phyloP scores from a whole-genome alignment of 2,329 filamentous ascomycete species.

The Beauveria brongniartii region DNA sequence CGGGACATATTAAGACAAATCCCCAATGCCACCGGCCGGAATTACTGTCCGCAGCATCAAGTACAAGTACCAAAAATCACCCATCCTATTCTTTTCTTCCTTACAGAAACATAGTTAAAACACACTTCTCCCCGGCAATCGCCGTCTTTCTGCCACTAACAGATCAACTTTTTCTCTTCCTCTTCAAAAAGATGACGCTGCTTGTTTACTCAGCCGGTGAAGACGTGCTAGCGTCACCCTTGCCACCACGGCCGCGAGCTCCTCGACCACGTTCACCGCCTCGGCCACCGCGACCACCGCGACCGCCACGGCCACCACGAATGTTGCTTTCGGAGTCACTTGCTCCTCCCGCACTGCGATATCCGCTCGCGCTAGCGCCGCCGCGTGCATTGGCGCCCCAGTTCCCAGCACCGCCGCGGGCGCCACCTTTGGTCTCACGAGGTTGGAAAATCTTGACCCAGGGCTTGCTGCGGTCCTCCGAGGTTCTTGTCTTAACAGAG shows the following conservation, averaged over 20 bases:
- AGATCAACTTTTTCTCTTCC: neutral
- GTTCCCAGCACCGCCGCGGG: conserved; percentile 57
- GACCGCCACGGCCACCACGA: conserved; percentile 46
- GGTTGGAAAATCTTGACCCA: conserved; percentile 78
- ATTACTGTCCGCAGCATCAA: conserved; percentile 7
- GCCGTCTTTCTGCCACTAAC: conserved; percentile 2
- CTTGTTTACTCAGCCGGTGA: conserved; percentile 37
- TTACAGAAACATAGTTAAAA: neutral
- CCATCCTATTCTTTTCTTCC: conserved; percentile 10
- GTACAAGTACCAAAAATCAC: conserved; percentile 11
- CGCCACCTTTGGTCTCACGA: conserved; percentile 48
- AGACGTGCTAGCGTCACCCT: conserved; percentile 48
- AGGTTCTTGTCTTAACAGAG: conserved; percentile 65
- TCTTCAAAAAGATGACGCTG: neutral
- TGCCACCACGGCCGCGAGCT: conserved; percentile 47
- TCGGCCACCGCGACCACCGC: conserved; percentile 47
- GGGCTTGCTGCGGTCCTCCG: conserved; percentile 68
- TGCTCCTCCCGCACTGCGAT: conserved; percentile 75
- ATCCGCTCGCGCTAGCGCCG: conserved; percentile 58
- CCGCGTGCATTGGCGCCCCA: conserved; percentile 61
- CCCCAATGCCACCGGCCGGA: conserved; percentile 8
- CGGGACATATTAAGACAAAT: conserved; percentile 9
- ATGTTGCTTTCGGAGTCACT: conserved; percentile 56
- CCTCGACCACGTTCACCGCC: conserved; percentile 51
- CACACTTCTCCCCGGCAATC: neutral